These are phyloP conservation scores for Leccinum pellstonianum DNA, from an alignment of 768 basidiomycete species.

Conservation along the genomic window DNA sequence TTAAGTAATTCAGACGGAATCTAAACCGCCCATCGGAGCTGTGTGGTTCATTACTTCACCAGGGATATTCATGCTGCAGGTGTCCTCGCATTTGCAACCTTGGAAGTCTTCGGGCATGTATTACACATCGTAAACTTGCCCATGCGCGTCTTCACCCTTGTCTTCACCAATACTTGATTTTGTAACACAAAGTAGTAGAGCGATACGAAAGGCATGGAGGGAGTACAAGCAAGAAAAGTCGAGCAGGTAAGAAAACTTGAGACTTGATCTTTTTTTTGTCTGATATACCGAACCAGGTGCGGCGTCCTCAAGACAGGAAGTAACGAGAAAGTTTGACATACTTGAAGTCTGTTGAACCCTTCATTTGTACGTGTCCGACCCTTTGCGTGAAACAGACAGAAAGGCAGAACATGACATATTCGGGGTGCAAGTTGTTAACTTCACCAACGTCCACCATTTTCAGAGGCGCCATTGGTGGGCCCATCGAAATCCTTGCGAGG, in stretches of 20 bases:
- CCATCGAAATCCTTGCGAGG: slow-evolving; percentile 50
- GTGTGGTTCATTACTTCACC: slow-evolving; percentile 24
- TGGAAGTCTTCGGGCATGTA: slow-evolving; percentile 35
- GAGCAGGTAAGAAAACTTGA: slow-evolving; percentile 62
- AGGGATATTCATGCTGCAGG: slow-evolving; percentile 10
- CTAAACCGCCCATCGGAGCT: background rate
- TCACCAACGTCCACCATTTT: slow-evolving; percentile 62
- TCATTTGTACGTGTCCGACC: slow-evolving; percentile 43
- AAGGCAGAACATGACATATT: slow-evolving; percentile 28
- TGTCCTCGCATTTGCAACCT: slow-evolving; percentile 22
- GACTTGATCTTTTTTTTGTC: slow-evolving; percentile 56
- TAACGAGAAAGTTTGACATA: slow-evolving; percentile 51
- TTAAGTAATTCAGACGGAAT: slow-evolving; percentile 23
- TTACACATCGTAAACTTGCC: slow-evolving; percentile 38
- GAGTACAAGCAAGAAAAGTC: slow-evolving; percentile 50
- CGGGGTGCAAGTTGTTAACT: slow-evolving; percentile 24
- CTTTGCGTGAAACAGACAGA: slow-evolving; percentile 33
- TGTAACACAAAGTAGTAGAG: slow-evolving; percentile 48
- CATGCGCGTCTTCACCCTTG: slow-evolving; percentile 36
- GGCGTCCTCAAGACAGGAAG: slow-evolving; percentile 47
- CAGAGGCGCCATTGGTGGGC: slow-evolving; percentile 39
- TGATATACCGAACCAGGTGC: slow-evolving; percentile 54
- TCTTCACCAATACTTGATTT: slow-evolving; percentile 40
- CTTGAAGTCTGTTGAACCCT: slow-evolving; percentile 46
- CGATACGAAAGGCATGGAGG: slow-evolving; percentile 39